Evolutionary conservation across 2,329 filamentous ascomycete species (phyloP), one percentile per base, ranked within the genome.

Genomic region (Didymella pinodella): DNA sequence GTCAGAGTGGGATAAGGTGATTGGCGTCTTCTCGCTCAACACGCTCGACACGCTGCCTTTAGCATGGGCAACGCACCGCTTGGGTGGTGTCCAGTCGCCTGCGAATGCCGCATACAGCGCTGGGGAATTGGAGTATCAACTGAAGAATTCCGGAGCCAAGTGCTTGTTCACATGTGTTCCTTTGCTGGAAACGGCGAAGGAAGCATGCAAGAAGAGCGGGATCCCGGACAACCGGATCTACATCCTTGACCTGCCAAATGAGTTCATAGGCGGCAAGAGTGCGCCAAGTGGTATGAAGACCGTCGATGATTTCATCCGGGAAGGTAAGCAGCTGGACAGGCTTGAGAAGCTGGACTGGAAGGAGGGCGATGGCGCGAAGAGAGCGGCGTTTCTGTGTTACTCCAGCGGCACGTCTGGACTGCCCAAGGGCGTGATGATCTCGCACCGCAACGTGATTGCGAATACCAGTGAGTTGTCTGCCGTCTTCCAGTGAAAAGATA

Each of bases 401-500:
- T 92, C 89, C 0, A 91, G 88, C 72, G 91, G 91, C 20, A 94
- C 91, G 1, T 93, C 90, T 11, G 91, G 91, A 3, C 78, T 93
- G 36, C 91, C 91, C 16, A 92, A 93, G 88, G 91, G 90, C 44
- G 91, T 93, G 52, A 92, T 91, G 88, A 90, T 94, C 59, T 90
- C 90, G 3, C 91, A 94, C 72, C 79, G 80, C 36, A 94, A 94
- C 64, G 88, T 93, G 43, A 93, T 94, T 47, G 85, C 90, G 51
- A 94, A 93, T 70, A 84, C 87, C 0, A 41, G 73, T 75, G 68
- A 55, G 69, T 50, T 18, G 22, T 32, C 20, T 5, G 14, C 8
- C 12, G 6, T 34, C 4, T 31, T 26, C 10, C 3, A 7, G 11
- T 1, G 7, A 16, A 5, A 8, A 5, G 22, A 32, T 18, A 18